These are phyloP conservation scores for Fusarium cyanostomum DNA, from an alignment of 2,329 filamentous ascomycete species.

Conservation along the genomic window DNA sequence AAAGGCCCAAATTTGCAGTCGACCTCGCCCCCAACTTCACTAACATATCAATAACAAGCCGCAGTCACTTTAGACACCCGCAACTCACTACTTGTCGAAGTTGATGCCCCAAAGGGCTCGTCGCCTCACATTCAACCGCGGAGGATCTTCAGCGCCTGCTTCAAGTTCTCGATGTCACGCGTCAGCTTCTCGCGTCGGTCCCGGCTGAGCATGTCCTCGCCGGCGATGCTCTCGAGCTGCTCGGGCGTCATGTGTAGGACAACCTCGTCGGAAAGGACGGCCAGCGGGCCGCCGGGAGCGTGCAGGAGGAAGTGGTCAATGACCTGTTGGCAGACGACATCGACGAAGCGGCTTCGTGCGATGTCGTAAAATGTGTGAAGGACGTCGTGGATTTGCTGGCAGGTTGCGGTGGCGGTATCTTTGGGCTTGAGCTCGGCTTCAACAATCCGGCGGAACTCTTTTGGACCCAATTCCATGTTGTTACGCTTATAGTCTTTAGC, in stretches of 20 bases:
- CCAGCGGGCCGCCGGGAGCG: constrained; percentile 60
- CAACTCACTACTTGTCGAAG: no score
- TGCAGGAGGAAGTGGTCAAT: constrained; percentile 63
- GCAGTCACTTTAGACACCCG: no score
- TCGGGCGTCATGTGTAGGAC: constrained; percentile 58
- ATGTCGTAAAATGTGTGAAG: constrained; percentile 71
- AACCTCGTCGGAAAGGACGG: constrained; percentile 60
- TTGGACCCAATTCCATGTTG: no score
- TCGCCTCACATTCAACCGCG: constrained; percentile 5
- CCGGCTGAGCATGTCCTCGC: constrained; percentile 59
- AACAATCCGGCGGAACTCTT: neutral
- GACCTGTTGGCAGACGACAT: constrained; percentile 68
- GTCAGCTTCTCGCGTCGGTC: constrained; percentile 54
- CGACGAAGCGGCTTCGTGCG: constrained; percentile 68
- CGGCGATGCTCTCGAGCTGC: constrained; percentile 65
- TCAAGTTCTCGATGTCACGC: constrained; percentile 57
- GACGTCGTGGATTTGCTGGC: constrained; percentile 67
- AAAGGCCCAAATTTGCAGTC: neutral
- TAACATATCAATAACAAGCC: no score
- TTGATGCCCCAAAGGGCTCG: no score
- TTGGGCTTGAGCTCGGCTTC: neutral
- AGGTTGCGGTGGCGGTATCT: constrained; percentile 46
- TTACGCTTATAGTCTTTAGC: neutral
- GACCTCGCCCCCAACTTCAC: no score
- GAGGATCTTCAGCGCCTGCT: constrained; percentile 47